Evolutionary conservation across 257 asterid species (phyloP), one percentile per base, ranked within the genome.

Genomic region (Fraxinus pennsylvanica): DNA sequence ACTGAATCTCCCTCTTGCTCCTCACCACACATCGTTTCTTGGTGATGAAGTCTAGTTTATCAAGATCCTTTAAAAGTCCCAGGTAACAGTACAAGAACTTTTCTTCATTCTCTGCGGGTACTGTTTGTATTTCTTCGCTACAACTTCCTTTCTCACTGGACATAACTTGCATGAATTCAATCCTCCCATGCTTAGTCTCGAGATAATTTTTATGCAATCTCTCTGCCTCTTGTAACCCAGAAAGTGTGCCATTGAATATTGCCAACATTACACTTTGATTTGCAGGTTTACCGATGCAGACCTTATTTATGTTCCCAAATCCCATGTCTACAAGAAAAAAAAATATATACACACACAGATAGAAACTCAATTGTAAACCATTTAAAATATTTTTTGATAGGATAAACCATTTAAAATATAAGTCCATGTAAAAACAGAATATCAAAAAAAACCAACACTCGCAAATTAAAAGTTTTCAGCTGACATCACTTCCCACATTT

Each of bases 51-150:
- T 92, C 92, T n/a, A 92, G 91, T 78, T 87, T 86, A 68, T 90
- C 92, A 5, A 92, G 85, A 86, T 92, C 97, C 84, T 86, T 92
- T 1, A 87, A 90, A 69, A 84, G 81, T 73, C 94, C 97, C 73
- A 88, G 78, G 80, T 92, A 84, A 32, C 92, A 95, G 57, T 85
- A 90, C 66, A 92, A 72, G 73, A 83, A 39, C n/a, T 78, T 61
- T 19, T 89, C 89, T 67, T 79, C 74, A 13, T 74, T 68, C 36
- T 83, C 78, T 5, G 39, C 71, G 43, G 81, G 71, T 29, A 19
- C 30, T 13, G 36, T 75, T 33, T 68, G 76, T n/a, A 83, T 39
- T 72, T 72, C 85, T 38, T 66, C 77, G 6, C 14, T 47, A 14
- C 54, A 76, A 82, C 74, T 66, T 39, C 73, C 81, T 29, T 74